Evolutionary conservation across 2,329 filamentous ascomycete genomes (phyloP).

Genomic region (Acrocalymma vagum): DNA sequence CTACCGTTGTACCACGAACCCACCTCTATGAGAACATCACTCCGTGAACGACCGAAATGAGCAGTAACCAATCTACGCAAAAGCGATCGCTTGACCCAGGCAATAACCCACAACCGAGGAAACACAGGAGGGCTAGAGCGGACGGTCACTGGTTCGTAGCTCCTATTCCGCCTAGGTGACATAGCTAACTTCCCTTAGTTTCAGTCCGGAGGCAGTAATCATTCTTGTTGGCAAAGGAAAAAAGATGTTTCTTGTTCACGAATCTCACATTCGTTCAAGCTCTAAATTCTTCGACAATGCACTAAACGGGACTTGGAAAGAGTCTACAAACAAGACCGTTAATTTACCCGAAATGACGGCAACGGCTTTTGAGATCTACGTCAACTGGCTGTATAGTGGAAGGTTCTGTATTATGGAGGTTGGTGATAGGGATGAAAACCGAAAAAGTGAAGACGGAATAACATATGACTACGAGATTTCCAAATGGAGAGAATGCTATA

Average conservation of each 20-base stretch:
- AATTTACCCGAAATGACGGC: not conserved
- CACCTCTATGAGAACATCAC: too few species aligned
- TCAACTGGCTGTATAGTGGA: constrained; percentile 9
- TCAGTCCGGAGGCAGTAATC: too few species aligned
- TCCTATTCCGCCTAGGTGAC: too few species aligned
- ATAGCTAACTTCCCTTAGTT: too few species aligned
- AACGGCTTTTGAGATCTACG: constrained; percentile 1
- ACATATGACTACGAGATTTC: too few species aligned
- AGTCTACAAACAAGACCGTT: not conserved
- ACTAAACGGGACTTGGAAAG: constrained; percentile 1
- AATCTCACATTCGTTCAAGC: not conserved
- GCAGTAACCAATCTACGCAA: too few species aligned
- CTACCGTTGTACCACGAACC: too few species aligned
- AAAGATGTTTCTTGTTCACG: constrained; percentile 3
- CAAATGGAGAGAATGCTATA: not conserved
- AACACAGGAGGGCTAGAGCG: too few species aligned
- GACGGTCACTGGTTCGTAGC: too few species aligned
- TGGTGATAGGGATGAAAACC: not conserved
- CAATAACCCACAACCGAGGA: too few species aligned
- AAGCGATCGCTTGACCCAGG: too few species aligned
- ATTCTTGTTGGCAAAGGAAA: not conserved
- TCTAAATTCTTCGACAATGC: constrained; percentile 10
- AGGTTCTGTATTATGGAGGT: not conserved
- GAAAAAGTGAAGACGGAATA: not conserved
- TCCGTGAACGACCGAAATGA: too few species aligned